A percentile compares a stretch with the other conserved stretches of the same genome.
Evolutionary conservation across 2,329 filamentous ascomycete species (phyloP).

Genomic region (Colletotrichum chlorophyti): DNA sequence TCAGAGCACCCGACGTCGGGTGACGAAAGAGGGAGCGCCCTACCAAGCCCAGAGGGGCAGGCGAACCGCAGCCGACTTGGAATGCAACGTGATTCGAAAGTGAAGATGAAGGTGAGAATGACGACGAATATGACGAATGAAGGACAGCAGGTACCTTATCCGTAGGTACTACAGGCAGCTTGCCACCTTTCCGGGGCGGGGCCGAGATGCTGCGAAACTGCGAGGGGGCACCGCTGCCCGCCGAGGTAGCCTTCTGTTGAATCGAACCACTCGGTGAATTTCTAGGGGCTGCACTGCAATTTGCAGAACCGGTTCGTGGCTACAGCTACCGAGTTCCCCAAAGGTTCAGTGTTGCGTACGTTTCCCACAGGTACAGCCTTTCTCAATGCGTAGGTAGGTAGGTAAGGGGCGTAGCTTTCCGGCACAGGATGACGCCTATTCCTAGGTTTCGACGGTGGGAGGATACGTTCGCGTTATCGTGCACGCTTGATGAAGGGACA

Average conservation of each 20-base stretch:
- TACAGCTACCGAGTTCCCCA: not conserved
- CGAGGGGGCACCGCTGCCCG: not conserved
- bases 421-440: no score
- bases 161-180: constrained; percentile 6
- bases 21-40: not conserved
- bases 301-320: not conserved
- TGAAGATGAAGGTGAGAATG: no score
- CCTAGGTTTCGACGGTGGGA: no score
- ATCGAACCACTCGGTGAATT: constrained; percentile 21
- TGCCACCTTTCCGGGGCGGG: constrained; percentile 14
- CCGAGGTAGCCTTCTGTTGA: not conserved
- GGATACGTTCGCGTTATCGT: not conserved
- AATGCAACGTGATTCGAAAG: no score
- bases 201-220: not conserved
- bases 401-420: no score
- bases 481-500: constrained; percentile 1
- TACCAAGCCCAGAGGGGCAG: no score
- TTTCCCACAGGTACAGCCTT: no score
- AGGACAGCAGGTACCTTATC: no score
- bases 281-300: constrained; percentile 3
- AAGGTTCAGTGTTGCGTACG: no score
- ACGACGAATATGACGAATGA: no score
- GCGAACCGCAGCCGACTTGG: no score
- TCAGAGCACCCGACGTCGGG: not conserved
- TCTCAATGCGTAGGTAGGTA: no score